Conservation (phyloP, 106 monocot species). For the Xerophyta viscosa region DNA sequence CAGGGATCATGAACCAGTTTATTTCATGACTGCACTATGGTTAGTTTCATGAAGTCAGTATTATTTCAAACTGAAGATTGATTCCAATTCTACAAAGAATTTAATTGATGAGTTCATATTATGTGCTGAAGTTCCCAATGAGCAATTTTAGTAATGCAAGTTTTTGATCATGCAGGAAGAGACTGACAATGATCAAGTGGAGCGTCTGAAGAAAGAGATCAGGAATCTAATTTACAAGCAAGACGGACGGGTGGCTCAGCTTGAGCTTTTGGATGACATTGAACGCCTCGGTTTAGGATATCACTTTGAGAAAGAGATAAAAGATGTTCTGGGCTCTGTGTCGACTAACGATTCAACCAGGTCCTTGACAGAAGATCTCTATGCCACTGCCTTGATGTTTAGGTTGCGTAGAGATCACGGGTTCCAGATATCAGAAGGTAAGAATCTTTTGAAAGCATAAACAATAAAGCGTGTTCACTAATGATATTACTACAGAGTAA, state of each 20-base stretch:
- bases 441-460: background rate
- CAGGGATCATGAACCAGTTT: too few relatives aligned
- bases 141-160: background rate
- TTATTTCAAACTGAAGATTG: too few relatives aligned
- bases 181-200: background rate
- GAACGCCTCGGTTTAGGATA: slow-evolving; percentile 9
- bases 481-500: background rate
- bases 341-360: background rate
- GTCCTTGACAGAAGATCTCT: slow-evolving; percentile 6
- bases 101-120: background rate
- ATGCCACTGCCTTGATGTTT: slow-evolving; percentile 6
- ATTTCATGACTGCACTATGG: too few relatives aligned
- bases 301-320: slow-evolving; percentile 12
- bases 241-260: background rate
- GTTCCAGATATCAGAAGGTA: slow-evolving; percentile 9
- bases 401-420: slow-evolving; percentile 9
- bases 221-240: slow-evolving; percentile 1
- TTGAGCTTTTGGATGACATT: slow-evolving; percentile 12
- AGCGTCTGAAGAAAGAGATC: slow-evolving; percentile 9
- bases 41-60: too few relatives aligned
- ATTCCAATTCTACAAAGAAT: too few relatives aligned
- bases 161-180: slow-evolving; percentile 1
- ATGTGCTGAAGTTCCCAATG: background rate
- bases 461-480: background rate
- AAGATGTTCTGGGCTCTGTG: background rate